Evolutionary conservation across 768 basidiomycete species (phyloP).

Genomic region (Mycena haematopus): DNA sequence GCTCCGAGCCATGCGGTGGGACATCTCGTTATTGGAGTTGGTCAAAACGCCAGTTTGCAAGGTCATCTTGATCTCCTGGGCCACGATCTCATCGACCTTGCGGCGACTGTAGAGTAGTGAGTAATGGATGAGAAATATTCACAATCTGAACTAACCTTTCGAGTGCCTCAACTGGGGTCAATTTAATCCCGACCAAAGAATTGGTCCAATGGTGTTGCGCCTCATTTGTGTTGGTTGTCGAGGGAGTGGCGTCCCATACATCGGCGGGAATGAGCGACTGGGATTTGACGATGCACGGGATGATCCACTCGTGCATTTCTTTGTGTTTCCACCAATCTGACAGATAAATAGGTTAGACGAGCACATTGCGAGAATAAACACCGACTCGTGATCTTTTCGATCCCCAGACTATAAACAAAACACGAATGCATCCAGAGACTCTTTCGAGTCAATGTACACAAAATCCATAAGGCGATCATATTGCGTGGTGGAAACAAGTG

Average conservation of each 20-base stretch:
- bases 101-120: no score
- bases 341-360: neutral
- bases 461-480: neutral
- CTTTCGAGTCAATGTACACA: conserved; percentile 12
- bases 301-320: neutral
- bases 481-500: neutral
- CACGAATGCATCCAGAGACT: neutral
- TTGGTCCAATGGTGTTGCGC: neutral
- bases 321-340: conserved; percentile 14
- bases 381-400: neutral
- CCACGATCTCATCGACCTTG: no score
- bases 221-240: conserved; percentile 1
- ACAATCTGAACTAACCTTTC: neutral
- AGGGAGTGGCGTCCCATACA: neutral
- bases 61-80: no score
- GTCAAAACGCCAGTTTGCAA: no score
- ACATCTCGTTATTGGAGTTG: no score
- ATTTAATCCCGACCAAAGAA: neutral
- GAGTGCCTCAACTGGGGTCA: neutral
- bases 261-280: neutral
- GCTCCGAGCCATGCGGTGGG: no score
- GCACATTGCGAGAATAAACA: no score
- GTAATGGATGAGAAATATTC: neutral
- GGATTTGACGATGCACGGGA: neutral
- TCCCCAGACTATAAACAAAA: neutral